Evolutionary conservation across 2,329 filamentous ascomycete species (phyloP).

Genomic region (Trichophyton simii): DNA sequence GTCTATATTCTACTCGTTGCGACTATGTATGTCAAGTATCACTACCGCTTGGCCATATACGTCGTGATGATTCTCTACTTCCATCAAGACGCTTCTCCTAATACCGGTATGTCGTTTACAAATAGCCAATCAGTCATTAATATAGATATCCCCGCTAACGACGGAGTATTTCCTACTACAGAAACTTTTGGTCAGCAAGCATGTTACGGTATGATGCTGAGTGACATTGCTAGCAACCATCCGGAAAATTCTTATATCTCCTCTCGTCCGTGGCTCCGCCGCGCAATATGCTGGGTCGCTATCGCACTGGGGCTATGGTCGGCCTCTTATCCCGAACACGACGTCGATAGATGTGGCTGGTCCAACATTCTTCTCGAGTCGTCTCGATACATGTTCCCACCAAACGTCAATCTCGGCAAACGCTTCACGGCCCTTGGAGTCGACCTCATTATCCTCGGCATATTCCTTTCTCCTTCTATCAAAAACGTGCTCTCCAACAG

Average conservation of each 20-base stretch:
- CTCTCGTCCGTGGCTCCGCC: slow-evolving; percentile 29
- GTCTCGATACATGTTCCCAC: slow-evolving; percentile 36
- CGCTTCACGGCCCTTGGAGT: slow-evolving; percentile 39
- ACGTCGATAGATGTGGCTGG: slow-evolving; percentile 40
- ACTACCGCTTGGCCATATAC: slow-evolving; percentile 33
- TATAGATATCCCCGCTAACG: background rate
- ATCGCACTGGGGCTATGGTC: slow-evolving; percentile 34
- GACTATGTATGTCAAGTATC: slow-evolving; percentile 36
- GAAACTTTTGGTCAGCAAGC: slow-evolving; percentile 45
- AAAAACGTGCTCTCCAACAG: slow-evolving; percentile 40
- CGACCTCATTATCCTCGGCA: slow-evolving; percentile 38
- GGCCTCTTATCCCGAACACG: slow-evolving; percentile 39
- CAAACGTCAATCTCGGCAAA: slow-evolving; percentile 32
- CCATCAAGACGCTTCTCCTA: slow-evolving; percentile 34
- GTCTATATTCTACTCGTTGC: slow-evolving; percentile 35
- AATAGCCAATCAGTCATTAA: background rate
- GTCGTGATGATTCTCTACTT: slow-evolving; percentile 38
- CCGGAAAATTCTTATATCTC: slow-evolving; percentile 36
- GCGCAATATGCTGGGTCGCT: slow-evolving; percentile 27
- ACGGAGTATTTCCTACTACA: slow-evolving; percentile 14
- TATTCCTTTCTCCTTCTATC: slow-evolving; percentile 39
- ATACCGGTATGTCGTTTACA: slow-evolving; percentile 31
- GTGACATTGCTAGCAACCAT: slow-evolving; percentile 38
- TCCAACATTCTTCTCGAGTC: slow-evolving; percentile 32
- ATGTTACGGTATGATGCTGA: slow-evolving; percentile 41